Percentiles rank a stretch among this genome's conserved stretches.
Evolutionary conservation across 1,284 basidiomycete species (phyloP).

Genomic region (Cystobasidium slooffiae): DNA sequence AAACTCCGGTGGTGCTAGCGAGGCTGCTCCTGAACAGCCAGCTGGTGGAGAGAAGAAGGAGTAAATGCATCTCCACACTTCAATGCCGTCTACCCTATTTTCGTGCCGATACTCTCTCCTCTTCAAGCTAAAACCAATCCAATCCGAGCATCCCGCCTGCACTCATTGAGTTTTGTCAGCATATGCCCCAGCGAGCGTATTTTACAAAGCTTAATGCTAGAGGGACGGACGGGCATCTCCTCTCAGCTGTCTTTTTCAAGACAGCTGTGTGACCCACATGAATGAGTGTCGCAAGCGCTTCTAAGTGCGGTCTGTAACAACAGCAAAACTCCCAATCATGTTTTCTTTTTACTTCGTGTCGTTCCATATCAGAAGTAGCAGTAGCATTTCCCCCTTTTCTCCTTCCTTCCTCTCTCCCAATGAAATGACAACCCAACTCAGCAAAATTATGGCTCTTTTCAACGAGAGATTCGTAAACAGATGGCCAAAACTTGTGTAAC

Average conservation of each 20-base stretch:
- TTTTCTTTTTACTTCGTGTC: neutral
- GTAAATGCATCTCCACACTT: neutral
- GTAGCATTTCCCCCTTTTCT: constrained; percentile 1
- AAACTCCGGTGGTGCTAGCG: constrained; percentile 29
- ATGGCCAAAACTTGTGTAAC: neutral
- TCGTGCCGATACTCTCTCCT: too few species aligned
- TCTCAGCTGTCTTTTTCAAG: too few species aligned
- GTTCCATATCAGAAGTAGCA: constrained; percentile 10
- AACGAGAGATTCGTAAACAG: neutral
- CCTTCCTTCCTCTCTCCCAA: neutral
- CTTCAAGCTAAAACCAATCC: too few species aligned
- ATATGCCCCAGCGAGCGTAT: too few species aligned
- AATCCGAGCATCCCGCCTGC: too few species aligned
- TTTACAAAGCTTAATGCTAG: too few species aligned
- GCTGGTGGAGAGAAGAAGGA: constrained; percentile 37
- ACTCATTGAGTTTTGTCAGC: too few species aligned
- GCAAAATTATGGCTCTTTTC: neutral
- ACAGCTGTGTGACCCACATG: too few species aligned
- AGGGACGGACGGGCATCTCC: too few species aligned
- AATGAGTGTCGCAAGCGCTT: neutral
- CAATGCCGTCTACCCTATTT: neutral
- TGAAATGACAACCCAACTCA: constrained; percentile 5
- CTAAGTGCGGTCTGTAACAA: constrained; percentile 5
- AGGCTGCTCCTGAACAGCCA: constrained; percentile 26
- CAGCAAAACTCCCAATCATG: neutral